Evolutionary conservation across 768 basidiomycete genomes (phyloP), one percentile per base, ranked within the genome.

Genomic region (Hericium alpestre): DNA sequence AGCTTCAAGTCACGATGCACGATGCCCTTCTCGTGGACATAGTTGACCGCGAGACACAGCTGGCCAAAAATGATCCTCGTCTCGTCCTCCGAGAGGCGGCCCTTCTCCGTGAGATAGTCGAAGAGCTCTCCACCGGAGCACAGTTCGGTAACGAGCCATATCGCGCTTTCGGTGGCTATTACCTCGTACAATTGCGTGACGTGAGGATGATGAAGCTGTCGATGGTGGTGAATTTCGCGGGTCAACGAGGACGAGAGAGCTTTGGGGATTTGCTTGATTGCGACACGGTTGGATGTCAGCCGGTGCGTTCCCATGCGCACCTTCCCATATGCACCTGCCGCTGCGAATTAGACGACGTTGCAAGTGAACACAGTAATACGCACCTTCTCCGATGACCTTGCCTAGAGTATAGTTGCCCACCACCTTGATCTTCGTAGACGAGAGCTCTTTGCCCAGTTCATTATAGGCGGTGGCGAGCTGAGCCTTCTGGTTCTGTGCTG

Each of bases 211-310:
- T 96, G 96, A 12, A 99, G 81, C 51, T 92, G 89, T 53, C 95
- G 88, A 73, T 99, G 95, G 66, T 99, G 96, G 67, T 99, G 95
- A 56, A 99, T 96, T 73, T 99, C 95, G 61, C 95, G 83, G 25
- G 96, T 99, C 41, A 99, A 79, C 16, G 88, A 80, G 6, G 93
- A 81, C 37, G 94, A 91, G 77, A 93, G 82, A 57, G 85, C 82
- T 71, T 98, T 98, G 39, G 95, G 92, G 61, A 97, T 95, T 71
- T 97, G 94, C 74, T 99, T 99, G 74, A 99, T 87, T 56, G 95
- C 95, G 63, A 95, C 94, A 54, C 92, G 83, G 48, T 86, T 86
- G 7, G 87, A 88, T 2, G 94, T 93, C 50, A 97, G 77, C 58
- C 94, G 87, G 69, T 99, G 93, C 0, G 88, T 92, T 54, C 93